Conservation (phyloP, 2,329 filamentous ascomycete species). For the Pestalotiopsis sp. region DNA sequence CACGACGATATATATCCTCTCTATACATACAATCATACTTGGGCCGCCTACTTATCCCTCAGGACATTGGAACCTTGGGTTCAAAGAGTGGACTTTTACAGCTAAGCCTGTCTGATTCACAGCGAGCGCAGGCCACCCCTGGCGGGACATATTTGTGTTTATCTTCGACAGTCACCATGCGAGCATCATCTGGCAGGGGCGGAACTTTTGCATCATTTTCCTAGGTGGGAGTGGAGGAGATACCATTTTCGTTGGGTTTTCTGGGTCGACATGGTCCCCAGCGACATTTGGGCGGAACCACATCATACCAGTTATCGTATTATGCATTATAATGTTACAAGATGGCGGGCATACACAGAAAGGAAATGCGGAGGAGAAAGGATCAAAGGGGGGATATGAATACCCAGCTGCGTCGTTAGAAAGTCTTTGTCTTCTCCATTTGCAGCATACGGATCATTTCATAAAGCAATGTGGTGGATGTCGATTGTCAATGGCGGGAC, state of each 20-base stretch:
- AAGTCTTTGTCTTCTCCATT: not conserved
- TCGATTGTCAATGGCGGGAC: not conserved
- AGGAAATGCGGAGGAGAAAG: not conserved
- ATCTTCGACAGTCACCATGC: conserved; percentile 5
- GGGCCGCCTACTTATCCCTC: not conserved
- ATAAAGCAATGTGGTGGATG: not conserved
- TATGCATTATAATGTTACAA: conserved; percentile 5
- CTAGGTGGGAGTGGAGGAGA: conserved; percentile 27
- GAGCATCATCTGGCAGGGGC: conserved; percentile 10
- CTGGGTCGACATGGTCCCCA: not conserved
- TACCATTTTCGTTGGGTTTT: conserved; percentile 21
- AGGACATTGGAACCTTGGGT: not conserved
- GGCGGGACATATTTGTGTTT: conserved; percentile 12
- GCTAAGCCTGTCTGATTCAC: not conserved
- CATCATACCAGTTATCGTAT: not conserved
- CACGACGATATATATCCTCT: conserved; percentile 17
- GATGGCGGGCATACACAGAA: not conserved
- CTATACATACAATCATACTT: conserved; percentile 10
- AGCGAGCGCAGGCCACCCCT: conserved; percentile 2
- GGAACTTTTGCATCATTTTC: conserved; percentile 13
- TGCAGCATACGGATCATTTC: not conserved
- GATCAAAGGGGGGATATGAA: not conserved
- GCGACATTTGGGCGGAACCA: not conserved
- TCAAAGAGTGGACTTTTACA: not conserved
- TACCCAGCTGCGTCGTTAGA: not conserved